Conservation (phyloP, 2,329 filamentous ascomycete species). For the Pyricularia grisea region DNA sequence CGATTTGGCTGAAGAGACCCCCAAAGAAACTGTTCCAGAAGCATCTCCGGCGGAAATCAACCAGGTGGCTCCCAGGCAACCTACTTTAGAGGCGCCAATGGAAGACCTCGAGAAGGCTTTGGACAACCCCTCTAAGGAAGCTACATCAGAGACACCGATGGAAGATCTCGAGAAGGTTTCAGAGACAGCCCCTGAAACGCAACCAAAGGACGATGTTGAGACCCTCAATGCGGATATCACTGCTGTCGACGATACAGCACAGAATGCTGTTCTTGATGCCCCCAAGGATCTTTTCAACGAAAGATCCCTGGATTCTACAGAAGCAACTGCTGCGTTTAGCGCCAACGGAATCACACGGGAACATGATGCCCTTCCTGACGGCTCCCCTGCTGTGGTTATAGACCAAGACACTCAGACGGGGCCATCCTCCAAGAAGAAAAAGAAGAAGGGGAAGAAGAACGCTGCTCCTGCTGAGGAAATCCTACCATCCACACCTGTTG, state of each 20-base stretch:
- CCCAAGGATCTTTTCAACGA: background rate
- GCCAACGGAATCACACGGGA: background rate
- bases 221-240: background rate
- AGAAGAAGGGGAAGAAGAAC: slow-evolving; percentile 1
- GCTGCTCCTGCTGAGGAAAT: background rate
- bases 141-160: background rate
- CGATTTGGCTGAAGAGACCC: background rate
- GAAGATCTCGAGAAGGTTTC: background rate
- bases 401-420: background rate
- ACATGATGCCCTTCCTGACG: background rate
- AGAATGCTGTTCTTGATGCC: background rate
- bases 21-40: background rate
- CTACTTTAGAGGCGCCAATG: background rate
- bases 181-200: background rate
- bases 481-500: background rate
- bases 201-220: background rate
- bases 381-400: background rate
- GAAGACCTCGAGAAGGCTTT: background rate
- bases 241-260: background rate
- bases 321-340: background rate
- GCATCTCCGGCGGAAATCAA: background rate
- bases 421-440: background rate
- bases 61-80: background rate
- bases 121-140: background rate
- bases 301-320: background rate